Conservation (phyloP, 164 flowering plant species). For the Vitis amurensis region DNA sequence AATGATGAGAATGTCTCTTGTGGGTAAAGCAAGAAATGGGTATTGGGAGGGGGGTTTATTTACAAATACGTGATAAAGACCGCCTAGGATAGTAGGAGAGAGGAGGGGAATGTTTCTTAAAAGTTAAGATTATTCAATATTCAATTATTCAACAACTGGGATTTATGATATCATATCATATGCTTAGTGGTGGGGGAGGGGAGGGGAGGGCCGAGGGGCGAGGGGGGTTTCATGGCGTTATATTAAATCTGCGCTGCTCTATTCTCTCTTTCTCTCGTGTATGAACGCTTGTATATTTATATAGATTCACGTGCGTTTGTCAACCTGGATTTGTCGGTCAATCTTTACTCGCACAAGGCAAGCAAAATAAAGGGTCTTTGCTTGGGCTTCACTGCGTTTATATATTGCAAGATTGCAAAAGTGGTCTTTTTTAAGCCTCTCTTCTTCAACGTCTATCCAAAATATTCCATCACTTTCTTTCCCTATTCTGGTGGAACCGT, state of each 20-base stretch:
- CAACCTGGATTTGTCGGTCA: conserved; percentile 61
- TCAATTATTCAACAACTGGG: not conserved
- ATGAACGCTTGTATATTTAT: conserved; percentile 24
- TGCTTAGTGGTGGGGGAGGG: too few species aligned
- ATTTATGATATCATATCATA: too few species aligned
- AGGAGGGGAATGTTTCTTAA: not conserved
- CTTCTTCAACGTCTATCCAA: not conserved
- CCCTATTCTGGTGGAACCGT: not conserved
- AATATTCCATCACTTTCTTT: conserved; percentile 1
- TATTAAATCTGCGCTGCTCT: too few species aligned
- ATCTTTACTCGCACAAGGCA: conserved; percentile 20
- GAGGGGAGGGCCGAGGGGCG: too few species aligned
- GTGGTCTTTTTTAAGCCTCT: conserved; percentile 12
- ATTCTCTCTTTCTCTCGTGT: not conserved
- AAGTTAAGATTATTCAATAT: conserved; percentile 1
- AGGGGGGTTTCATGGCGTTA: too few species aligned
- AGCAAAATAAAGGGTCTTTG: not conserved
- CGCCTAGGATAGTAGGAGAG: too few species aligned
- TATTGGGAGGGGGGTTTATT: not conserved
- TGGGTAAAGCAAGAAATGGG: too few species aligned
- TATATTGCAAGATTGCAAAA: not conserved
- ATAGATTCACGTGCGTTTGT: conserved; percentile 46
- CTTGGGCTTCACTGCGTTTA: too few species aligned
- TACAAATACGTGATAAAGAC: not conserved
- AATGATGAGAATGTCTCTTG: too few species aligned